phyloP scores from a whole-genome alignment of 345 rosid genomes.

The Bruguiera gymnorhiza region DNA sequence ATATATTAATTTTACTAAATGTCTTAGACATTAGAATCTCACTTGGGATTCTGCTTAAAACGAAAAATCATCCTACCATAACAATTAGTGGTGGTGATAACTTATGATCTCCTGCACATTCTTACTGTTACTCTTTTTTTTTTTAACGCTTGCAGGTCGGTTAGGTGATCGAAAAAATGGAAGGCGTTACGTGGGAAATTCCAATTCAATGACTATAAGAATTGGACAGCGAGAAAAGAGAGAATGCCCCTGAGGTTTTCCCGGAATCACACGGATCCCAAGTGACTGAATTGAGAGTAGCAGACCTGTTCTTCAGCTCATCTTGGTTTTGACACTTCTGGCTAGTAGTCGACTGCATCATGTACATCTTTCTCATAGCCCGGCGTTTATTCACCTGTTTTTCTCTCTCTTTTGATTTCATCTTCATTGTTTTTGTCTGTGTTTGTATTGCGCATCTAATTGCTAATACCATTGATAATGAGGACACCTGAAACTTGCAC shows the following conservation, averaged over 20 bases:
- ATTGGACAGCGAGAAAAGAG: background rate
- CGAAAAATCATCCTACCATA: too few species aligned
- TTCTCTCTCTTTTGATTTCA: background rate
- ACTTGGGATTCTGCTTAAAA: too few species aligned
- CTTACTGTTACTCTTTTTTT: too few species aligned
- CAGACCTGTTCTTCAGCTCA: background rate
- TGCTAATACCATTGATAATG: background rate
- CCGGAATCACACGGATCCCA: too few species aligned
- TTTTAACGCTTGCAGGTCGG: background rate
- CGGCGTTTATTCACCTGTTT: background rate
- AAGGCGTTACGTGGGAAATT: background rate
- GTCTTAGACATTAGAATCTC: too few species aligned
- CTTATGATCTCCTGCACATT: too few species aligned
- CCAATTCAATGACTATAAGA: background rate
- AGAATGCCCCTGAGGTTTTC: too few species aligned
- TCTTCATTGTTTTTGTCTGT: background rate
- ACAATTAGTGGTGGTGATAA: too few species aligned
- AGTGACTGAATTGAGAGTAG: too few species aligned
- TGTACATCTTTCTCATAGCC: background rate
- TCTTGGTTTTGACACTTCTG: background rate
- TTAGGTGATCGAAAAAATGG: background rate
- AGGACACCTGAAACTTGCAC: background rate
- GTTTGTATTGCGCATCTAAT: background rate
- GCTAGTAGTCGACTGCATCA: background rate
- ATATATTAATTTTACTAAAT: too few species aligned